Percentiles rank a stretch among this genome's conserved stretches.
Evolutionary conservation across 2,329 filamentous ascomycete genomes (phyloP).

Genomic region (Macrophomina phaseolina): DNA sequence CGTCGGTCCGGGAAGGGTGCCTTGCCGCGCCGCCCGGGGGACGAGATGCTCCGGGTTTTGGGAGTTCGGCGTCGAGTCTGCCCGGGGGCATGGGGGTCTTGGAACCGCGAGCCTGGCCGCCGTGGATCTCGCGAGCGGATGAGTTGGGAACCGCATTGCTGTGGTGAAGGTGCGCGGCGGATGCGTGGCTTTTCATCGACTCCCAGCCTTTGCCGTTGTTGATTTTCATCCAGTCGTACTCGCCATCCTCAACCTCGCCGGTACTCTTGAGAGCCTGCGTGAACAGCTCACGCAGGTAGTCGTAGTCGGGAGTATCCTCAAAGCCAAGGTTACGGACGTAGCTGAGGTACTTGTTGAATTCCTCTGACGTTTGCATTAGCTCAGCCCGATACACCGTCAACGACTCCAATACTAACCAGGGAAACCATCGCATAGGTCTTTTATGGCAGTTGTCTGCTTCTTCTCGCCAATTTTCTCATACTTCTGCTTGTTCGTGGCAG

Average conservation of each 20-base stretch:
- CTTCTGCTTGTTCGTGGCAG: conserved; percentile 86
- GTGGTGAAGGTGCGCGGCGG: conserved; percentile 78
- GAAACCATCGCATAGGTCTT: conserved; percentile 95
- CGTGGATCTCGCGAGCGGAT: conserved; percentile 84
- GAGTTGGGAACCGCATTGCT: conserved; percentile 78
- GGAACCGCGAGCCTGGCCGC: conserved; percentile 68
- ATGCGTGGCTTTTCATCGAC: conserved; percentile 71
- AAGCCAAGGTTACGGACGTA: conserved; percentile 98
- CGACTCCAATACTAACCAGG: conserved; percentile 60
- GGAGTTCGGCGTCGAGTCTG: conserved; percentile 55
- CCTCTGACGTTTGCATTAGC: conserved; percentile 62
- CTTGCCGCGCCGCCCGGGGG: conserved; percentile 36
- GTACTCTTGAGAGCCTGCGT: conserved; percentile 94
- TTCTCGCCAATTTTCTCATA: conserved; percentile 99
- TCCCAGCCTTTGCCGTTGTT: conserved; percentile 94
- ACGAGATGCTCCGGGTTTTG: conserved; percentile 67
- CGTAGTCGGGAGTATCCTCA: conserved; percentile 97
- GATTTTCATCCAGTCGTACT: conserved; percentile 99
- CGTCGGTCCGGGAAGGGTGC: conserved; percentile 27
- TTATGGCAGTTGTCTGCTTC: conserved; percentile 97
- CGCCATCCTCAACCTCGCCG: conserved; percentile 93
- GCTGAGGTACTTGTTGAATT: conserved; percentile 96
- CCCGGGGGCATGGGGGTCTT: conserved; percentile 54
- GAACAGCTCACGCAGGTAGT: conserved; percentile 95
- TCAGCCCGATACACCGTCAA: too few relatives aligned